phyloP scores from a whole-genome alignment of 441 rosid genomes.

The Hura crepitans region DNA sequence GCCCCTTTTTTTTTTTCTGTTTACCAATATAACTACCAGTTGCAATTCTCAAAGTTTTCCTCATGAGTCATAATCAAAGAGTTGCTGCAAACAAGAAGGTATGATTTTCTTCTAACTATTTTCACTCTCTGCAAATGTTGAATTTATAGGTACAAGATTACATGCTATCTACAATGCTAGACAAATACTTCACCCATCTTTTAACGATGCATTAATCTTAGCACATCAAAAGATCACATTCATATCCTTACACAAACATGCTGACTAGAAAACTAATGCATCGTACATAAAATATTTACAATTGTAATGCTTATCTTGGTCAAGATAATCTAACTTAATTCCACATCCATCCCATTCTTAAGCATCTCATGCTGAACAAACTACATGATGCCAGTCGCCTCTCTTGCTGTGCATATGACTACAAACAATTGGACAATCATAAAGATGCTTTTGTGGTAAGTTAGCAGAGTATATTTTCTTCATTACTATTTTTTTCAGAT shows the following conservation, averaged over 20 bases:
- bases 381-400: neutral
- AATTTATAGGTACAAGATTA: neutral
- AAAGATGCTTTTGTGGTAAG: too few relatives aligned
- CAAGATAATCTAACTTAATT: neutral
- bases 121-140: neutral
- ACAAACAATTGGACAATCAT: neutral
- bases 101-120: neutral
- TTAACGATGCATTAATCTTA: neutral
- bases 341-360: neutral
- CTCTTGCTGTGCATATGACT: neutral
- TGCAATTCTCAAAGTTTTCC: neutral
- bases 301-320: neutral
- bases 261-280: neutral
- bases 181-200: neutral
- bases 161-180: neutral
- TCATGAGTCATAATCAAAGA: conserved; percentile 1
- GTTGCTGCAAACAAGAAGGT: neutral
- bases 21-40: neutral
- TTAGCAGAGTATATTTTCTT: neutral
- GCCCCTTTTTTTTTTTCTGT: neutral
- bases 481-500: too few relatives aligned
- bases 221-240: neutral
- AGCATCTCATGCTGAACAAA: neutral
- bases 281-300: neutral
- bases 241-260: neutral